A percentile compares a stretch with the other conserved stretches of the same genome.
Evolutionary conservation across 2,329 filamentous ascomycete genomes (phyloP).

Genomic region (Alternaria incomplexa): DNA sequence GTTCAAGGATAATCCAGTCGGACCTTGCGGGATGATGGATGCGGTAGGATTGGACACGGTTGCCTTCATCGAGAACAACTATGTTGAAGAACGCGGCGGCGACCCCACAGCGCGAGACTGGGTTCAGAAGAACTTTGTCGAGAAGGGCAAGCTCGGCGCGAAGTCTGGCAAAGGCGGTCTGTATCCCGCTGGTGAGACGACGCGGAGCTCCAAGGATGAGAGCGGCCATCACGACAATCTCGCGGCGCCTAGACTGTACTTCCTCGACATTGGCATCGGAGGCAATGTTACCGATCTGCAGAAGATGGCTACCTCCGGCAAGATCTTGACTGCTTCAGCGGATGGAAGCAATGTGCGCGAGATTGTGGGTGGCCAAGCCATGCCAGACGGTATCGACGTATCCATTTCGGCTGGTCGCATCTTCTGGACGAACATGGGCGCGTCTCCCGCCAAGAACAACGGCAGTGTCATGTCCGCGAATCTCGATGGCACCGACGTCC

Average conservation of each 20-base stretch:
- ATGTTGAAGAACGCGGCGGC: conserved; percentile 58
- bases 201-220: conserved; percentile 38
- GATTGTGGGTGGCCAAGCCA: conserved; percentile 11
- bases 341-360: conserved; percentile 9
- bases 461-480: conserved; percentile 55
- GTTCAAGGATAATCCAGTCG: conserved; percentile 28
- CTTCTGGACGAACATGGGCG: conserved; percentile 41
- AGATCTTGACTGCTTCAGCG: conserved; percentile 13
- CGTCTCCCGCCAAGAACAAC: conserved; percentile 35
- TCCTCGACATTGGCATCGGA: conserved; percentile 14
- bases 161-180: conserved; percentile 42
- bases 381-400: conserved; percentile 44
- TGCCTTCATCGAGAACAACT: conserved; percentile 60
- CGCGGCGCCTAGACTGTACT: conserved; percentile 5
- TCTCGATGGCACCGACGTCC: conserved; percentile 57
- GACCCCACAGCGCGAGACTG: conserved; percentile 52
- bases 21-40: conserved; percentile 56
- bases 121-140: conserved; percentile 54
- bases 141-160: conserved; percentile 55
- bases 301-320: conserved; percentile 3
- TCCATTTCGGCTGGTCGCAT: conserved; percentile 25
- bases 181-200: conserved; percentile 38
- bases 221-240: conserved; percentile 8
- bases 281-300: conserved; percentile 4
- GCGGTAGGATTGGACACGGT: conserved; percentile 61